Evolutionary conservation across 169 alveolate species (phyloP).

Genomic region (Eimeria acervulina): DNA sequence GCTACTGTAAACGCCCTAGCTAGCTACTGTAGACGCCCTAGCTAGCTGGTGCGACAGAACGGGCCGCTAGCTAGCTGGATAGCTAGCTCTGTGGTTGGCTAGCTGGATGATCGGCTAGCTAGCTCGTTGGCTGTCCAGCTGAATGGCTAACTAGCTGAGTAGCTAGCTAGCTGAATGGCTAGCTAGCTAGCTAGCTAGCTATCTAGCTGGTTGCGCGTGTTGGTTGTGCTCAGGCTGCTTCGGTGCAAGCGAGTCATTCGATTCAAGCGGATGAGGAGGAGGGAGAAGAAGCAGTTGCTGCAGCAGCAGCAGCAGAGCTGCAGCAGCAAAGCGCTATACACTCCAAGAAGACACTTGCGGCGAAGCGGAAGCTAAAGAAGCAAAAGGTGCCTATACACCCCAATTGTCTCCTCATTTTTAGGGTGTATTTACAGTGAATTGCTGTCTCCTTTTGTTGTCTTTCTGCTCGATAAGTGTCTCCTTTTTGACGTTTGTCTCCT

Average conservation of each 20-base stretch:
- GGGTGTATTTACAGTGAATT: background rate
- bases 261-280: slow-evolving; percentile 56
- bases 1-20: background rate
- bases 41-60: background rate
- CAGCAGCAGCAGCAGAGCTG: slow-evolving; percentile 63
- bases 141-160: background rate
- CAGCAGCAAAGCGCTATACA: slow-evolving; percentile 33
- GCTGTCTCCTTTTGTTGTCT: background rate
- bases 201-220: background rate
- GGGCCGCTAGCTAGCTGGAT: background rate
- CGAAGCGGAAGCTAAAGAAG: slow-evolving; percentile 39
- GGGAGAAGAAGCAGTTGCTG: slow-evolving; percentile 58
- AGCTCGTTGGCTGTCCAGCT: background rate
- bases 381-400: slow-evolving; percentile 29
- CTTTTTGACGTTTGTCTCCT: too few species aligned
- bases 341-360: slow-evolving; percentile 64
- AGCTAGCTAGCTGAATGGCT: background rate
- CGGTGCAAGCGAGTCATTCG: background rate
- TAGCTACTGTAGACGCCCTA: background rate
- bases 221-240: background rate
- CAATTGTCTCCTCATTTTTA: background rate
- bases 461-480: background rate
- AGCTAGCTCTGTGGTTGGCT: background rate
- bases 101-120: background rate
- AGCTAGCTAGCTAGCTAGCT: background rate